These are phyloP conservation scores for Vaccinium myrtillus DNA, from an alignment of 148 eudicot genomes.

Conservation along the genomic window DNA sequence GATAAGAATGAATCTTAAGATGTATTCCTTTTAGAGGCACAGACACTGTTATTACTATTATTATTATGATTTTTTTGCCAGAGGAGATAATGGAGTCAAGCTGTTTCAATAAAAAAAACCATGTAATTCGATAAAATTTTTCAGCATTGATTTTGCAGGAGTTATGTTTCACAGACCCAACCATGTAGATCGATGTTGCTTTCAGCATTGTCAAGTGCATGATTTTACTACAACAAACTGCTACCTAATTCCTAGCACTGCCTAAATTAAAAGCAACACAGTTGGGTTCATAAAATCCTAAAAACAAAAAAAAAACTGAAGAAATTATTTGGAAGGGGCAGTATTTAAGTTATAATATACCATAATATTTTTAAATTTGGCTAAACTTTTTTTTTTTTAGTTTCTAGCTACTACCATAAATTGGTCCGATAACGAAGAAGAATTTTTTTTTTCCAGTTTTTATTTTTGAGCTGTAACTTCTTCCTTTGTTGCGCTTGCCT, in stretches of 20 bases:
- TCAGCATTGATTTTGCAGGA: too few species aligned
- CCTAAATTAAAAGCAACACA: background rate
- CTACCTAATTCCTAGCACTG: constrained; percentile 15
- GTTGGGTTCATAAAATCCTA: background rate
- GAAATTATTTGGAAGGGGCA: background rate
- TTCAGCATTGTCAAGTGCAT: constrained; percentile 19
- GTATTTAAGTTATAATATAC: background rate
- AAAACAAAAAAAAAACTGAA: background rate
- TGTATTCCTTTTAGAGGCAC: background rate
- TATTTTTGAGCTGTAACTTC: background rate
- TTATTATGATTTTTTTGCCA: background rate
- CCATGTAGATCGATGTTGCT: constrained; percentile 25
- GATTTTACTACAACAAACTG: constrained; percentile 9
- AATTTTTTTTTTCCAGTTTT: background rate
- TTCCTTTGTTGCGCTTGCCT: too few species aligned
- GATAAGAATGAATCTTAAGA: background rate
- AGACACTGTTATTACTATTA: background rate
- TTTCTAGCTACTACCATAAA: background rate
- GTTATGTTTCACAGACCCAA: background rate
- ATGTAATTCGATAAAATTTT: too few species aligned
- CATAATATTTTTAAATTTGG: background rate
- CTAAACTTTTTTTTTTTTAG: background rate
- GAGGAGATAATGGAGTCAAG: constrained; percentile 12
- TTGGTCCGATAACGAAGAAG: background rate
- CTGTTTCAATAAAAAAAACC: too few species aligned